A percentile compares a stretch with the other conserved stretches of the same genome.
Evolutionary conservation across 2,329 filamentous ascomycete species (phyloP).

Genomic region (Penicillium brevicompactum): DNA sequence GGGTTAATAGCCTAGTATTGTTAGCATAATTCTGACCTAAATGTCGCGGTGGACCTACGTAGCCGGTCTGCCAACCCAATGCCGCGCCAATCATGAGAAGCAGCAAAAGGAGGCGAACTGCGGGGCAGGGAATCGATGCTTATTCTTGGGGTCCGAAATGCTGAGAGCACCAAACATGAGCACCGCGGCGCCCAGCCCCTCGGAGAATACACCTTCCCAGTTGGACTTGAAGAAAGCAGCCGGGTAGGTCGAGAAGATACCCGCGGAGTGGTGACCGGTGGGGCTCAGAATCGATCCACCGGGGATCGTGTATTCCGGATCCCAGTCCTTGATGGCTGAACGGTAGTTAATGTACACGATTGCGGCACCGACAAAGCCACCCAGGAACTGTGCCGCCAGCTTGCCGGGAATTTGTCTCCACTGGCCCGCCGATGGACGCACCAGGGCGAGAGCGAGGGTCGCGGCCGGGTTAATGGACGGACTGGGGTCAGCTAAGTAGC

Average conservation of each 20-base stretch:
- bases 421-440: slow-evolving; percentile 30
- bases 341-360: slow-evolving; percentile 35
- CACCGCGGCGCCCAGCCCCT: slow-evolving; percentile 30
- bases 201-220: slow-evolving; percentile 35
- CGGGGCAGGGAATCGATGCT: slow-evolving; percentile 26
- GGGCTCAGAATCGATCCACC: slow-evolving; percentile 33
- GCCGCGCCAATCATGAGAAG: slow-evolving; percentile 32
- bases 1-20: slow-evolving; percentile 31
- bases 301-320: slow-evolving; percentile 34
- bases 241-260: slow-evolving; percentile 33
- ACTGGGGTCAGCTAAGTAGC: slow-evolving; percentile 31
- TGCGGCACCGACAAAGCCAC: slow-evolving; percentile 33
- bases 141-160: slow-evolving; percentile 31
- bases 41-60: slow-evolving; percentile 23
- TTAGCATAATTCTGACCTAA: not conserved
- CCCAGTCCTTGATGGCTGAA: slow-evolving; percentile 34
- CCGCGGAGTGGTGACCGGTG: slow-evolving; percentile 30
- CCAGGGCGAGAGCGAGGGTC: slow-evolving; percentile 27
- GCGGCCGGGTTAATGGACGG: slow-evolving; percentile 33
- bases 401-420: slow-evolving; percentile 33
- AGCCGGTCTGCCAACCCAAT: slow-evolving; percentile 37
- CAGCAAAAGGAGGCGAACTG: slow-evolving; percentile 31
- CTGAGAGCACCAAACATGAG: slow-evolving; percentile 33
- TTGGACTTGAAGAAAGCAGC: slow-evolving; percentile 28
- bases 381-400: slow-evolving; percentile 31